Evolutionary conservation across 2,329 filamentous ascomycete genomes (phyloP), one percentile per base, ranked within the genome.

Genomic region (Lomentospora prolificans): DNA sequence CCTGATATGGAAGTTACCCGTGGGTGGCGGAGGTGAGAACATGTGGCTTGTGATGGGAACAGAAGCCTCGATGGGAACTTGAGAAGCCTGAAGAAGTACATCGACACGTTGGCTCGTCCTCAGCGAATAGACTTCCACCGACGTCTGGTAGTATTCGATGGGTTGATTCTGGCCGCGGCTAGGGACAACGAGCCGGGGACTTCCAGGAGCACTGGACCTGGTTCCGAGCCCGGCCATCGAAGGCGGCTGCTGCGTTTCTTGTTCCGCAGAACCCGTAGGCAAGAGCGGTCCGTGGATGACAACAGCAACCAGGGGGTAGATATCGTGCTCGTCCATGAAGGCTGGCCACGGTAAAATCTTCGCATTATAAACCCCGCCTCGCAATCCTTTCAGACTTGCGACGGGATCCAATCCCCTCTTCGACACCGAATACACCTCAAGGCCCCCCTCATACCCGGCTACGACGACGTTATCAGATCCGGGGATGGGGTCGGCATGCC

Each of bases 71-170:
- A 88, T 69, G 50, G 81, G 72, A 55, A 82, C 74, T 65, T 82
- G 76, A 52, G 87, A 80, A 46, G 86, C 84, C 62, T 84, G 80
- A 58, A 95, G 84, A 7, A 97, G 74, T 0, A 88, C 86, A 25
- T 85, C 80, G 55, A 96, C 71, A 56, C 82, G 80, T 59, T 81
- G 78, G 62, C 84, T 85, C n/a, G 85, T 88, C 62, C 81, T 83
- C 58, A 97, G 73, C 1, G 91, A 96, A 69, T 92, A 95, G 0
- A 97, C 75, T 62, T 96, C 90, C 4, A 96, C 89, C 0, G 86
- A 86, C 0, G 91, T 96, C 69, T 95, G 90, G 64, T 92, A 95
- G 50, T 78, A 77, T 52, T 81, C 79, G 57, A 84, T 74, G 55
- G 65, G 61, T 30, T 54, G 46, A 19, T 28, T 51, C n/a, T 28